phyloP scores from a whole-genome alignment of 1,284 basidiomycete species.

The Hymenochaete sp. region DNA sequence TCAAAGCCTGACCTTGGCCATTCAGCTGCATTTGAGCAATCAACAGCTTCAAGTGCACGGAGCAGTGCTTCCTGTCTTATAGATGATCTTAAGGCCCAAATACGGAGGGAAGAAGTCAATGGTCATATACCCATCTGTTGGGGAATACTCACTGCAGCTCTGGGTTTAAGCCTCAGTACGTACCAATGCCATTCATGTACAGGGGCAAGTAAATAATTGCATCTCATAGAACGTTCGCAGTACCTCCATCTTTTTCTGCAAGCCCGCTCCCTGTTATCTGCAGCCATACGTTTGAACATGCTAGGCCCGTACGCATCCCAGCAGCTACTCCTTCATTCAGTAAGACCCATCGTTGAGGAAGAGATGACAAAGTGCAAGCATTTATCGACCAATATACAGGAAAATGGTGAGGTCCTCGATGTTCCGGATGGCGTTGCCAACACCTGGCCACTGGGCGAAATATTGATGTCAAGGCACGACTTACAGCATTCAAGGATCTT shows the following conservation, averaged over 20 bases:
- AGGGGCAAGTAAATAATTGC: too few relatives aligned
- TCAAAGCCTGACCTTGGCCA: slow-evolving; percentile 35
- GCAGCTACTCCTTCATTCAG: slow-evolving; percentile 71
- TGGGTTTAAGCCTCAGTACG: slow-evolving; percentile 69
- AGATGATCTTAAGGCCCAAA: slow-evolving; percentile 55
- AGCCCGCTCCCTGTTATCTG: slow-evolving; percentile 81
- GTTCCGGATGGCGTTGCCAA: slow-evolving; percentile 58
- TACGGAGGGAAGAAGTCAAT: slow-evolving; percentile 54
- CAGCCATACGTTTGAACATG: slow-evolving; percentile 84
- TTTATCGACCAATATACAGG: slow-evolving; percentile 35
- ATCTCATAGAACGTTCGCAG: slow-evolving; percentile 55
- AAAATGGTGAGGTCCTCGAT: slow-evolving; percentile 30
- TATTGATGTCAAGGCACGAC: slow-evolving; percentile 85
- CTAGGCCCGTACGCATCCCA: slow-evolving; percentile 93
- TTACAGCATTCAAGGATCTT: slow-evolving; percentile 94
- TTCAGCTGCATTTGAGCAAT: slow-evolving; percentile 18
- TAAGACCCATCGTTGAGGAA: slow-evolving; percentile 54
- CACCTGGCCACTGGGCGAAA: slow-evolving; percentile 96
- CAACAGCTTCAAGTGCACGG: slow-evolving; percentile 19
- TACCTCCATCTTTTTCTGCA: slow-evolving; percentile 92
- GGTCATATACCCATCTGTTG: slow-evolving; percentile 90
- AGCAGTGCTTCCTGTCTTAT: slow-evolving; percentile 36
- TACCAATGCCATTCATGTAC: too few relatives aligned
- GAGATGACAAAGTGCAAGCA: slow-evolving; percentile 38
- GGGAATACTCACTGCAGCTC: slow-evolving; percentile 73